Conservation (phyloP, 306 rosid genomes). For the Cajanus cajan region DNA sequence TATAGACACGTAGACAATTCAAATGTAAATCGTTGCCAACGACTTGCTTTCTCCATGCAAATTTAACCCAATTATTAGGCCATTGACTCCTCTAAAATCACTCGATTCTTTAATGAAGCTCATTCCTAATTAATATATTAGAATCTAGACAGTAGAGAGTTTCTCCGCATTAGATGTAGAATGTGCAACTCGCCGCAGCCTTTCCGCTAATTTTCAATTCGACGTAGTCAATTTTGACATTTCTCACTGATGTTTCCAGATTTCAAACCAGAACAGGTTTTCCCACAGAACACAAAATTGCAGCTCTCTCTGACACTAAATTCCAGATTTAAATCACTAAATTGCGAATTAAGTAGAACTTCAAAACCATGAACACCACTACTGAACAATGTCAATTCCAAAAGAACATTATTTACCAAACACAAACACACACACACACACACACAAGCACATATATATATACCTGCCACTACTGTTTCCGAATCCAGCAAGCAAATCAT, state of each 20-base stretch:
- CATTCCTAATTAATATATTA: neutral
- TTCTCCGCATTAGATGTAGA: neutral
- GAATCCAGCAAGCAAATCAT: slow-evolving; percentile 85
- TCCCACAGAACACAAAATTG: neutral
- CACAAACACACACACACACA: too few relatives aligned
- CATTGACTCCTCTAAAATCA: neutral
- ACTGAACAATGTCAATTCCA: slow-evolving; percentile 27
- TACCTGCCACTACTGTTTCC: slow-evolving; percentile 71
- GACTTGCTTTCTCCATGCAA: neutral
- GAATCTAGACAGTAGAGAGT: neutral
- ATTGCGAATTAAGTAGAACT: slow-evolving; percentile 2
- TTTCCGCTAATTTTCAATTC: neutral
- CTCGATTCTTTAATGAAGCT: neutral
- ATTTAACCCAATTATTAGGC: neutral
- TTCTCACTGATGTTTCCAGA: neutral
- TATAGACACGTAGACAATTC: neutral
- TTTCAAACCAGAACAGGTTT: neutral
- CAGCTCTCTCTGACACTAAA: neutral
- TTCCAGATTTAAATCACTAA: too few relatives aligned
- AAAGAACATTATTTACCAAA: slow-evolving; percentile 16
- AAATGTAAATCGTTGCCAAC: neutral
- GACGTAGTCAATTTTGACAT: neutral
- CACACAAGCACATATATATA: neutral
- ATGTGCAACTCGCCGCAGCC: neutral
- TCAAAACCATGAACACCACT: neutral